Conservation (phyloP, 176 grass and related monocot genomes). For the Tuctoria greenei region DNA sequence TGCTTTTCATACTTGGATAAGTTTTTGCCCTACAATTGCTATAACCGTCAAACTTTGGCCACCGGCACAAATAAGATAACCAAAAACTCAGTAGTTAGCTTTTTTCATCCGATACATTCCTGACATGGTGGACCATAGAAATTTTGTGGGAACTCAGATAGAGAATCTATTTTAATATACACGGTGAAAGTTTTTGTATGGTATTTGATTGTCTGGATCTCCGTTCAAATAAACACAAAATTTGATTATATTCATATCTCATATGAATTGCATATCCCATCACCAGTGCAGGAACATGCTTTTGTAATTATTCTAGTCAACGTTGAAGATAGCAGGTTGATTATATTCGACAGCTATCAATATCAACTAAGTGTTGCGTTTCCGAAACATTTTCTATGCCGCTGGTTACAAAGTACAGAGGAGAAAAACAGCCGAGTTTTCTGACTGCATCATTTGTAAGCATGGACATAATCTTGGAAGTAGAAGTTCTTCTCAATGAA, state of each 20-base stretch:
- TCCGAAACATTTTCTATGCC: constrained; percentile 20
- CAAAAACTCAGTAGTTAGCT: neutral
- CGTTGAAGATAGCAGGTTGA: neutral
- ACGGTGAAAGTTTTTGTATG: neutral
- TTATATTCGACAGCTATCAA: constrained; percentile 14
- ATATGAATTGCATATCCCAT: neutral
- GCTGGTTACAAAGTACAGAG: constrained; percentile 1
- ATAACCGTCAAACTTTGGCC: neutral
- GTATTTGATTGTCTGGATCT: neutral
- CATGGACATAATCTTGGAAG: constrained; percentile 87
- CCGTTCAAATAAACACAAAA: neutral
- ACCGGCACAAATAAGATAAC: neutral
- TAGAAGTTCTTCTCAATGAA: constrained; percentile 91
- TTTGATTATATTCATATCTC: neutral
- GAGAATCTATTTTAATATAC: neutral
- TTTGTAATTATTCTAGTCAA: neutral
- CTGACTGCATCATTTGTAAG: constrained; percentile 53
- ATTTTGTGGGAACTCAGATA: neutral
- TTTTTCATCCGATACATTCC: neutral
- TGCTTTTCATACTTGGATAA: neutral
- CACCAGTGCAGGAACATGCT: neutral
- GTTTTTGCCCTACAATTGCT: neutral
- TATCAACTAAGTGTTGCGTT: neutral
- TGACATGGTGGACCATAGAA: constrained; percentile 10
- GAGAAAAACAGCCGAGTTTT: neutral